Percentiles rank a stretch among this genome's conserved stretches.
Conservation (phyloP, 176 grass and related monocot genomes). For the Sorghum bicolor region DNA sequence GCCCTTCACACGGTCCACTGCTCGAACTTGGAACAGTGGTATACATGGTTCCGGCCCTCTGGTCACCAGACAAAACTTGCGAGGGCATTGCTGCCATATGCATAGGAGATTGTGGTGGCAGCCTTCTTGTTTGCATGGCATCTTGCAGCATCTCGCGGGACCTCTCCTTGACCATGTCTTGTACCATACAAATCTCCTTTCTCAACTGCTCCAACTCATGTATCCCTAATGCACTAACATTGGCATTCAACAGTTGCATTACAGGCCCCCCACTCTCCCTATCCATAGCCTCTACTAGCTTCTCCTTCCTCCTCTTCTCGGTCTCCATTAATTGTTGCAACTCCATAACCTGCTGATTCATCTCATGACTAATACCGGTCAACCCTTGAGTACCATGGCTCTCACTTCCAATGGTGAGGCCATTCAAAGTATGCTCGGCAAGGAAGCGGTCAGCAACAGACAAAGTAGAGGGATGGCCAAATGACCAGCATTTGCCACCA, state of each 20-base stretch:
- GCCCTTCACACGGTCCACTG: background rate
- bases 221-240: background rate
- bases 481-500: slow-evolving; percentile 32
- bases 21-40: background rate
- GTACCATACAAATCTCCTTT: background rate
- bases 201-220: background rate
- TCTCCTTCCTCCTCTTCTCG: background rate
- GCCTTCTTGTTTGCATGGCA: background rate
- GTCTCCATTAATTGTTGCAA: background rate
- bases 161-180: background rate
- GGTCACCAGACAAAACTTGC: background rate
- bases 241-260: background rate
- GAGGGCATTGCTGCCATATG: background rate
- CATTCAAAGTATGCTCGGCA: no score
- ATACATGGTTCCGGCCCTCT: background rate
- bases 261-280: background rate
- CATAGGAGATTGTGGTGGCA: background rate
- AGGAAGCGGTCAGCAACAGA: no score
- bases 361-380: background rate
- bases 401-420: background rate
- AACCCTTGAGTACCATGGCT: background rate
- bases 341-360: background rate
- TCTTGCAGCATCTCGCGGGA: background rate
- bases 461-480: no score
- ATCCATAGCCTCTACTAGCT: background rate